Evolutionary conservation across 139 green algal genomes (phyloP).

Genomic region (Chlamydomonas sp.): DNA sequence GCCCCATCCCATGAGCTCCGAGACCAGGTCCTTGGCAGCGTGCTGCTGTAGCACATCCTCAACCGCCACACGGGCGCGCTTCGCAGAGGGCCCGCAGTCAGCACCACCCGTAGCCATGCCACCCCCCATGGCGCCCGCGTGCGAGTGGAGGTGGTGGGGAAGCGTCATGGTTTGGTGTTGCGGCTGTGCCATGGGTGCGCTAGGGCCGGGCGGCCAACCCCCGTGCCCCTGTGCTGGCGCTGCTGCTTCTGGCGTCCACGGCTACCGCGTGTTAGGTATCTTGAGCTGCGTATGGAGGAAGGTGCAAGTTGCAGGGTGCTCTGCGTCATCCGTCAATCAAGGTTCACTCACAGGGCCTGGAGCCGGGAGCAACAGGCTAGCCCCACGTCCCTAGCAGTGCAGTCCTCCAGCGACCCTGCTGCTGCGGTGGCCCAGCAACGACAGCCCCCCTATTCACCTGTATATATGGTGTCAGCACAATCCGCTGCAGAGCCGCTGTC

Average conservation of each 20-base stretch:
- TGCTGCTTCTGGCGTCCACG: too few relatives aligned
- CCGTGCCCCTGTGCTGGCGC: too few relatives aligned
- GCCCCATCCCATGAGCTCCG: constrained; percentile 25
- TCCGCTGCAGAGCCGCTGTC: not conserved
- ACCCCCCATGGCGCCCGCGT: not conserved
- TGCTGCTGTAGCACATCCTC: constrained; percentile 24
- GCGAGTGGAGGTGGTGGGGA: too few relatives aligned
- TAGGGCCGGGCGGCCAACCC: too few relatives aligned
- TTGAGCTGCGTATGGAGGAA: too few relatives aligned
- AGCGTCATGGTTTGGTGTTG: too few relatives aligned
- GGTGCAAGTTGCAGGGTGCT: too few relatives aligned
- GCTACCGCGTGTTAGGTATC: too few relatives aligned
- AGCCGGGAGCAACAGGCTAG: not conserved
- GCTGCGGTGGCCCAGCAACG: not conserved
- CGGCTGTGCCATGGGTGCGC: too few relatives aligned
- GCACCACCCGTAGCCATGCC: too few relatives aligned
- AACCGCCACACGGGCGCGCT: not conserved
- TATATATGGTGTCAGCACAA: not conserved
- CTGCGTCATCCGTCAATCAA: too few relatives aligned
- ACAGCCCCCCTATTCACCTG: not conserved
- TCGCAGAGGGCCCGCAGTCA: not conserved
- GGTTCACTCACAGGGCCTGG: not conserved
- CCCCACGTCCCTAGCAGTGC: not conserved
- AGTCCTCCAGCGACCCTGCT: not conserved
- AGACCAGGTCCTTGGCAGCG: not conserved